Evolutionary conservation across 2,329 filamentous ascomycete species (phyloP), one percentile per base, ranked within the genome.

Genomic region (Teratosphaeria nubilosa): DNA sequence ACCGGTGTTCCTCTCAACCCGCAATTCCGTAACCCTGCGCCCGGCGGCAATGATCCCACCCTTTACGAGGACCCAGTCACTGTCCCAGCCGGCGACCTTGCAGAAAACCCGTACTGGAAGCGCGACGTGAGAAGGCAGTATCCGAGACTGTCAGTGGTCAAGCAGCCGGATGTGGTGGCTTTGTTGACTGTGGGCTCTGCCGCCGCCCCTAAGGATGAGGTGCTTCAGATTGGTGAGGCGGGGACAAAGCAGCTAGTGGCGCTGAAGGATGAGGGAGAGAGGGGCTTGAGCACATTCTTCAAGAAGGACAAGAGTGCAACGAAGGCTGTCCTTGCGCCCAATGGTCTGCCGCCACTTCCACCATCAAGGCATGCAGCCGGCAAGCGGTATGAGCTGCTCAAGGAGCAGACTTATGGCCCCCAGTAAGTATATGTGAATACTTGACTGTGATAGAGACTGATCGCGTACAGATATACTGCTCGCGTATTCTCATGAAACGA

Each of bases 41-140:
- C 88, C 10, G 90, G 88, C 64, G 80, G 78, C 65, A 78, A 84
- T 68, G 85, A 90, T 68, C 88, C 90, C 37, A 76, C 82, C 58
- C 74, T 74, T 60, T 94, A 92, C 78, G 84, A 88, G 73, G 90
- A 95, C 72, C 88, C 89, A 24, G 87, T 92, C 60, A 95, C 90
- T 14, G 60, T 87, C 0, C 90, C 90, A n/a, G 88, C 90, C 1
- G 89, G 82, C 65, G 90, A 95, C 73, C 86, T 95, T 68, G 90
- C 90, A 68, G 89, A 92, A 74, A 95, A 95, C 77, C 85, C 90
- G 41, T 95, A 96, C 79, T 99, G 91, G 90, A 95, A 95, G 81
- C 91, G 94, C 69, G 94, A 99, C 71, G 75, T 79, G 61, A 88
- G 94, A 67, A 84, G 94, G 68, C 81, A 81, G 68, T 97, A 97